Base-by-base conservation (phyloP, 2,329 filamentous ascomycete species). In the Fusarium hostae region DNA sequence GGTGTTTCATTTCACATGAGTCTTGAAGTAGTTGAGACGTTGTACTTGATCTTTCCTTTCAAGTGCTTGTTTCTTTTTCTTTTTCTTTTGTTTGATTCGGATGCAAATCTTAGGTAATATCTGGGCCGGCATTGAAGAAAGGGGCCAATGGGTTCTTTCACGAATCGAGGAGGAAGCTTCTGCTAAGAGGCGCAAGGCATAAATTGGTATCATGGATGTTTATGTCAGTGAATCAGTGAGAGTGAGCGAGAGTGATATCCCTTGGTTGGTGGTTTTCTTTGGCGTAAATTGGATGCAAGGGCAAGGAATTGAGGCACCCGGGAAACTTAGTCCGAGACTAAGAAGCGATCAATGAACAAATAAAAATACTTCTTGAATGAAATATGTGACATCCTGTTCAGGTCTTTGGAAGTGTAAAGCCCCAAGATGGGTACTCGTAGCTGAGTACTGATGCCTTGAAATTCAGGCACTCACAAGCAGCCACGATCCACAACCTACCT, bases 241-340 rank as follows among this genome's bases (percentile, higher is more conserved):
- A 66, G 51, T 59, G 45, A 57, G 51, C 40, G 63, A 70, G 59
- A 66, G 51, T 59, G 60, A 72, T 70, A 72, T 72, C 69, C 65
- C 65, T 60, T 61, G 51, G 40, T 55, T 66, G 45, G 47, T 63
- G 55, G 24, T 41, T 68, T 68, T 73, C 51, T 57, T 71, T 63
- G 70, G 70, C 70, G 70, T 55, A 59, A 52, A 48, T 65, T 71
- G 67, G 69, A 65, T 72, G 45, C 28, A 34, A 58, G 44, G n/a
- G 54, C 47, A 37, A 57, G 63, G 43, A 37, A 54, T 16, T 44
- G 39, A 59, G 59, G 51, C 43, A 50, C 13, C 30, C 28, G 35
- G 51, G 43, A 50, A 44, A 52, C 37, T 59, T 51, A 54, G 57
- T 20, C 61, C 22, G 70, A 66, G 39, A 63, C 50, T 54, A 63